Evolutionary conservation across 75 land plant species (phyloP).

Genomic region (Pinus taeda): DNA sequence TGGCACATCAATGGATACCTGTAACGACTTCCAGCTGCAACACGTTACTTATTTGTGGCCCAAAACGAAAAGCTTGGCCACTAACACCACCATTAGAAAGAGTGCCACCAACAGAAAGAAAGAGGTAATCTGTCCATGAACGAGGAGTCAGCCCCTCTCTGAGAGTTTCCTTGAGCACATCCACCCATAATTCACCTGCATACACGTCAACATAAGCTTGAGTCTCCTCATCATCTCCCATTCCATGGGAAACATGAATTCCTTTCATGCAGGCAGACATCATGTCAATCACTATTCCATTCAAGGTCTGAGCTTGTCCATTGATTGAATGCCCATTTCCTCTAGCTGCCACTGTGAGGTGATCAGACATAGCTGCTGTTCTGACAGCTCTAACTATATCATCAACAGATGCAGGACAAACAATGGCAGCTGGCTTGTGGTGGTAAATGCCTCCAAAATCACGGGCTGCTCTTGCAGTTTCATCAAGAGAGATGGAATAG

Average conservation of each 20-base stretch:
- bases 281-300: conserved; percentile 58
- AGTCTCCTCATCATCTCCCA: background rate
- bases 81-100: conserved; percentile 70
- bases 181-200: conserved; percentile 58
- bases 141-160: conserved; percentile 42
- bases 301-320: conserved; percentile 49
- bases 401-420: conserved; percentile 21
- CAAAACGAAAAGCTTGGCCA: conserved; percentile 60
- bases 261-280: conserved; percentile 17
- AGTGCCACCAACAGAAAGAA: conserved; percentile 58
- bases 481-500: background rate
- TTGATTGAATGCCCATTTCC: conserved; percentile 52
- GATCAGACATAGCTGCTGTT: conserved; percentile 15
- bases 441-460: conserved; percentile 25
- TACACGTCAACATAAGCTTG: conserved; percentile 23
- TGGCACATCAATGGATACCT: conserved; percentile 26
- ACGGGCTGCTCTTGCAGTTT: conserved; percentile 7
- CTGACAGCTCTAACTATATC: conserved; percentile 24
- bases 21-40: conserved; percentile 67
- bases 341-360: conserved; percentile 22
- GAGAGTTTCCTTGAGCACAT: conserved; percentile 38
- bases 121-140: conserved; percentile 68
- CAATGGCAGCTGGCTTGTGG: conserved; percentile 28
- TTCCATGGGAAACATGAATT: conserved; percentile 9
- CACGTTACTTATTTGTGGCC: conserved; percentile 71